Base-by-base conservation (phyloP, 257 asterid species). In the Solanum chiquidenum region DNA sequence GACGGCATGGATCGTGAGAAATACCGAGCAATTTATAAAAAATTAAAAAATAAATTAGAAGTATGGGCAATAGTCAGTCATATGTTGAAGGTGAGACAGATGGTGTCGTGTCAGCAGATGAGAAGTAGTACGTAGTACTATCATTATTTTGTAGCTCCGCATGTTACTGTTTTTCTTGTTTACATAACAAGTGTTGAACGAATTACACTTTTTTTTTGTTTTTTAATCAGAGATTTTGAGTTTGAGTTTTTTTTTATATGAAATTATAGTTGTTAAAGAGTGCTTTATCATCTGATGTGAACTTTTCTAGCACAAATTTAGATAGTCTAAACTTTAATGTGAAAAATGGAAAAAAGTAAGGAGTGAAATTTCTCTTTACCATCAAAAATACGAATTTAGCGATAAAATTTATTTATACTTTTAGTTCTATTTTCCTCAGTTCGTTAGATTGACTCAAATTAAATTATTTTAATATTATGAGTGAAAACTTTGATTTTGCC, bases 201-300 rank as follows among this genome's bases (percentile, higher is more conserved):
- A 5, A 44, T 4, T 44, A 44, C 12, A 12, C 4, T 4, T 12
- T 4, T 0, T 46, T 12, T 12, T 12, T 46, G 13, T 46, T 44
- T 14, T 49, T 49, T 49, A 44, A 1, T 0, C 0, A 3, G 0
- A 44, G 5, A 46, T 46, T 46, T 46, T 4, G 5, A 46, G 6
- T 12, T 46, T 40, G 3, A 40, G 55, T 46, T 12, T 0, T 46
- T 0, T 1, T 16, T 16, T 0, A 16, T 16, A 52, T 2, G 62
- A 52, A 52, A 0, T 5, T 3, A 16, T 49, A 16, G 8, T 16
- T 49, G 0, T 16, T 16, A 2, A 49, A 49, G 6, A 1, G 21
- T 0, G 9, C 1, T 49, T 5, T 5, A 14, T 5, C 8, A 14
- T 49, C 5, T 2, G 21, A 42, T 3, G 0, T 44, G 49, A 44